These are phyloP conservation scores for Kockiozyma suomiensis DNA, from an alignment of 805 yeast species.

Conservation along the genomic window DNA sequence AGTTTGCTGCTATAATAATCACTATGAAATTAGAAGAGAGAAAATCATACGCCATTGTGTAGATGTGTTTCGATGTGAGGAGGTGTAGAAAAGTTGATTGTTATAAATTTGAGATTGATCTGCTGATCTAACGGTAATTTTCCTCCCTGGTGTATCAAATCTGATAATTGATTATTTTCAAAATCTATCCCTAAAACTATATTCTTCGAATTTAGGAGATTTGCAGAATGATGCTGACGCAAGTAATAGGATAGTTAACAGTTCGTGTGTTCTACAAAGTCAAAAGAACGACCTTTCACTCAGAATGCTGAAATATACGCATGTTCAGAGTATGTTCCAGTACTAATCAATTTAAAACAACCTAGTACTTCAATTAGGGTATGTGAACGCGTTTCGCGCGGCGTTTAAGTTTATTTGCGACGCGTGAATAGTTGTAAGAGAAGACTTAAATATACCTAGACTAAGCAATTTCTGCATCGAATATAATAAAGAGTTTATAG, in stretches of 20 bases:
- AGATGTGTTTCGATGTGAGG: not conserved
- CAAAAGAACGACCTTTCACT: not conserved
- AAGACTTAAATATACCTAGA: too few relatives aligned
- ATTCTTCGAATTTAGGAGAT: too few relatives aligned
- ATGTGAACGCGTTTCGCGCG: not conserved
- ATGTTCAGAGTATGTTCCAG: not conserved
- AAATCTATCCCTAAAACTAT: too few relatives aligned
- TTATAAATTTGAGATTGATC: not conserved
- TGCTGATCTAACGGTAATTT: too few relatives aligned
- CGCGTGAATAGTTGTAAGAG: too few relatives aligned
- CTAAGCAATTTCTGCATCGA: too few relatives aligned
- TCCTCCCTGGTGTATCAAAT: too few relatives aligned
- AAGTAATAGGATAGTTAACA: too few relatives aligned
- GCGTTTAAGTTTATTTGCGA: not conserved
- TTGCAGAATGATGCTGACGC: too few relatives aligned
- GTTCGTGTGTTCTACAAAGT: too few relatives aligned
- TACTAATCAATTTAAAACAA: not conserved
- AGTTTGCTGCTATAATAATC: not conserved
- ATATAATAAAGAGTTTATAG: too few relatives aligned
- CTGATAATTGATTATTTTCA: too few relatives aligned
- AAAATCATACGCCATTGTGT: slow-evolving; percentile 23
- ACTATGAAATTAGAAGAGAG: not conserved
- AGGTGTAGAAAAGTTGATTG: not conserved
- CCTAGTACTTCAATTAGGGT: not conserved
- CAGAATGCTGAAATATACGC: not conserved